These are phyloP conservation scores for Backusella macrospora DNA, from an alignment of 192 early-diverging fungal species.

Conservation along the genomic window DNA sequence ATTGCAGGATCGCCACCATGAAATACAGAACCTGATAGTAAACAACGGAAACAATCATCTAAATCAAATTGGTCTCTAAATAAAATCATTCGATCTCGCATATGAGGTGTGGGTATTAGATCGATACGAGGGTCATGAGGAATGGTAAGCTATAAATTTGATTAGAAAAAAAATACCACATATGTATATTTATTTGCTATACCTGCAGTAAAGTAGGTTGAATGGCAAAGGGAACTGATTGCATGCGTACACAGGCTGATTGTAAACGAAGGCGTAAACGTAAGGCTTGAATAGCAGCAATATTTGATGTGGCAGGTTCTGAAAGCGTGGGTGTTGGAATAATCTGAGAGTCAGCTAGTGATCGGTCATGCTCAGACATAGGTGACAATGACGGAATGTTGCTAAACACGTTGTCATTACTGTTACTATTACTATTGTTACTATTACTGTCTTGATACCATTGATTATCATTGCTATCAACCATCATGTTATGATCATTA, in stretches of 20 bases:
- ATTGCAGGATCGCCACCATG: conserved; percentile 41
- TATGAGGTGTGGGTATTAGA: conserved; percentile 36
- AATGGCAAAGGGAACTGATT: conserved; percentile 20
- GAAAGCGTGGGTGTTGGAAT: background rate
- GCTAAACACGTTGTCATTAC: background rate
- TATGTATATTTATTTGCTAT: background rate
- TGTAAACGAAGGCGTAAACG: conserved; percentile 30
- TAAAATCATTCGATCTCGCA: conserved; percentile 49
- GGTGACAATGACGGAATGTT: conserved; percentile 8
- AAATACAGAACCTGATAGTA: conserved; percentile 28
- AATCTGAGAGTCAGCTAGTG: background rate
- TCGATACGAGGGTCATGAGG: conserved; percentile 47
- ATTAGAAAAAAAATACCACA: conserved; percentile 4
- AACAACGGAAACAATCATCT: conserved; percentile 39
- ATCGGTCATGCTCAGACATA: background rate
- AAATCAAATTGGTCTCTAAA: conserved; percentile 44
- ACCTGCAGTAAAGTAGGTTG: conserved; percentile 40
- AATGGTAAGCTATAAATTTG: conserved; percentile 28
- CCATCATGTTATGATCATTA: background rate
- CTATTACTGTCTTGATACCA: background rate
- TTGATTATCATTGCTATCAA: background rate
- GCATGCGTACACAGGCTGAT: conserved; percentile 25
- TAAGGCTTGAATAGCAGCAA: conserved; percentile 37
- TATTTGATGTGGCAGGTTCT: conserved; percentile 10
- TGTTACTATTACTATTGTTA: background rate